These are phyloP conservation scores for Piromyces sp. DNA, from an alignment of 192 early-diverging fungal species.

Conservation along the genomic window DNA sequence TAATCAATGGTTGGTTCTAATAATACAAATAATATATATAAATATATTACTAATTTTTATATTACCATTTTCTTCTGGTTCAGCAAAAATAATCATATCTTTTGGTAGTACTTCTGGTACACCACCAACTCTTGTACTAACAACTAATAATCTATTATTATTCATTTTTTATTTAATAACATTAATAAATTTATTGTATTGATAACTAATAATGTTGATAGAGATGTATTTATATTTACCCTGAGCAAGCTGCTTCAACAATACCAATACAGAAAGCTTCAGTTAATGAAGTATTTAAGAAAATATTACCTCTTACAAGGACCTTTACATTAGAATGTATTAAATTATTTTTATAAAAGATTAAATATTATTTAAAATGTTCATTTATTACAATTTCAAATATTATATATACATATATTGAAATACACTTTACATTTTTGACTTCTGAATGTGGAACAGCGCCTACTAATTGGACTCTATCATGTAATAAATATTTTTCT, in stretches of 20 bases:
- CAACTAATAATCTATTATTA: slow-evolving; percentile 65
- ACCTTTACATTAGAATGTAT: too few relatives aligned
- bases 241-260: slow-evolving; percentile 91
- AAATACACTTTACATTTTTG: slow-evolving; percentile 32
- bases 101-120: slow-evolving; percentile 87
- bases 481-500: slow-evolving; percentile 78
- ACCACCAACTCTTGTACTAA: slow-evolving; percentile 89
- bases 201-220: too few relatives aligned
- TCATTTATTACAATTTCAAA: neutral
- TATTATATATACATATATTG: too few relatives aligned
- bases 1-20: too few relatives aligned
- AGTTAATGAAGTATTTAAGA: slow-evolving; percentile 89
- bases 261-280: slow-evolving; percentile 98
- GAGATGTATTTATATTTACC: slow-evolving; percentile 23
- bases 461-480: slow-evolving; percentile 77
- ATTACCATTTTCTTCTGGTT: slow-evolving; percentile 65
- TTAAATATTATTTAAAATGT: too few relatives aligned
- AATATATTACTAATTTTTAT: neutral
- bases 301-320: slow-evolving; percentile 82
- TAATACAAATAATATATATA: neutral
- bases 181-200: too few relatives aligned
- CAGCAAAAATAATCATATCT: slow-evolving; percentile 81
- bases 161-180: too few relatives aligned
- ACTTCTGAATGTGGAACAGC: slow-evolving; percentile 66
- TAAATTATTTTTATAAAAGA: too few relatives aligned